phyloP scores from a whole-genome alignment of 805 yeast species.

The Ascoidea rubescens region DNA sequence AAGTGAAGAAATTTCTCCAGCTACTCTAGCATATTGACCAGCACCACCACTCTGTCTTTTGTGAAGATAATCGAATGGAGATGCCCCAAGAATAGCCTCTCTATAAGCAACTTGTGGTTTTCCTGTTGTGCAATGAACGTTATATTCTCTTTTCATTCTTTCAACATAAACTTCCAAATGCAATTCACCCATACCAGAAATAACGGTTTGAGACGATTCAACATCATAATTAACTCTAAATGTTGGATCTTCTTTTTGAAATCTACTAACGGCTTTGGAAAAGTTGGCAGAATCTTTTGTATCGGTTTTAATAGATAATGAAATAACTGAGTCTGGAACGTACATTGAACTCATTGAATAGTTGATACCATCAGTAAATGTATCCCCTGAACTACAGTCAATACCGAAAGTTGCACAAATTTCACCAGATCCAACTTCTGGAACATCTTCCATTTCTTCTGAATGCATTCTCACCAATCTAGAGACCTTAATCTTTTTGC shows the following conservation, averaged over 20 bases:
- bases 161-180: constrained; percentile 96
- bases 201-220: constrained; percentile 87
- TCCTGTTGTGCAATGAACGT: constrained; percentile 90
- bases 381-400: constrained; percentile 97
- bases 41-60: constrained; percentile 99
- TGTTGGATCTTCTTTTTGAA: constrained; percentile 98
- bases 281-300: constrained; percentile 80
- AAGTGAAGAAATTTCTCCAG: constrained; percentile 61
- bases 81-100: constrained; percentile 66
- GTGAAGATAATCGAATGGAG: constrained; percentile 85
- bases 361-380: constrained; percentile 78
- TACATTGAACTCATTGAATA: constrained; percentile 96
- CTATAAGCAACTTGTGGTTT: constrained; percentile 97
- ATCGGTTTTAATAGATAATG: constrained; percentile 80
- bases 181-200: constrained; percentile 97
- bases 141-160: constrained; percentile 95
- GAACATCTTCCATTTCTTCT: constrained; percentile 96
- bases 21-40: constrained; percentile 96
- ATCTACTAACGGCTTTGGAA: constrained; percentile 92
- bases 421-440: constrained; percentile 94
- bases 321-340: constrained; percentile 98
- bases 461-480: constrained; percentile 98
- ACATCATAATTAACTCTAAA: constrained; percentile 83
- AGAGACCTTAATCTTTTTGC: constrained; percentile 85
- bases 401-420: constrained; percentile 99